phyloP scores from a whole-genome alignment of 176 grass and related monocot species.

The Typha latifolia region DNA sequence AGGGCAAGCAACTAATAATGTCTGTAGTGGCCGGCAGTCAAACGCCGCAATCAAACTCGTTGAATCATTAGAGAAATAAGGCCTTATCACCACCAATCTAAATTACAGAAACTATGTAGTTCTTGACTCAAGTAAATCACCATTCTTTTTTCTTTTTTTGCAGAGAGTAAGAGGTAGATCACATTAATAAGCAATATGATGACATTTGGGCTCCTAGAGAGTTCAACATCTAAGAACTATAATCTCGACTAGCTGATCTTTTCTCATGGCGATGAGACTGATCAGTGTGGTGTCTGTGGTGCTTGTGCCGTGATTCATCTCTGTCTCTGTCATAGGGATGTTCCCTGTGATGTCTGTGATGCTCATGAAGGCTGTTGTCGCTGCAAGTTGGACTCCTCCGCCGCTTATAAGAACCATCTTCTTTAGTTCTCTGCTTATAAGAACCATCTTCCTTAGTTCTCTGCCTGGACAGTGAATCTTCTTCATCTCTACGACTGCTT shows the following conservation, averaged over 20 bases:
- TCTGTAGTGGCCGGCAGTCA: too few species aligned
- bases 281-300: not conserved
- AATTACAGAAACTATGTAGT: too few species aligned
- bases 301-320: conserved; percentile 20
- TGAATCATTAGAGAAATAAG: too few species aligned
- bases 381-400: conserved; percentile 19
- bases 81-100: too few species aligned
- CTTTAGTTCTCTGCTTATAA: conserved; percentile 21
- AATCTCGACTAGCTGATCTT: not conserved
- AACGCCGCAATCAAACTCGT: too few species aligned
- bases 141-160: too few species aligned
- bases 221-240: not conserved
- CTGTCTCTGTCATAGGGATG: conserved; percentile 20
- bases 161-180: too few species aligned
- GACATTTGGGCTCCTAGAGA: not conserved
- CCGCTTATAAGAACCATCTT: conserved; percentile 22
- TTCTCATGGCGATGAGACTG: not conserved
- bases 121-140: too few species aligned
- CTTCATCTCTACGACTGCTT: conserved; percentile 10
- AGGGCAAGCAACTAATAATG: too few species aligned
- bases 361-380: conserved; percentile 8
- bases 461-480: conserved; percentile 12
- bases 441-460: conserved; percentile 33
- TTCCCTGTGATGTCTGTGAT: conserved; percentile 22
- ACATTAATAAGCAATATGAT: too few species aligned